Evolutionary conservation across 108 stramenopile genomes (phyloP), one percentile per base, ranked within the genome.

Genomic region (Poteriospumella lacustris): DNA sequence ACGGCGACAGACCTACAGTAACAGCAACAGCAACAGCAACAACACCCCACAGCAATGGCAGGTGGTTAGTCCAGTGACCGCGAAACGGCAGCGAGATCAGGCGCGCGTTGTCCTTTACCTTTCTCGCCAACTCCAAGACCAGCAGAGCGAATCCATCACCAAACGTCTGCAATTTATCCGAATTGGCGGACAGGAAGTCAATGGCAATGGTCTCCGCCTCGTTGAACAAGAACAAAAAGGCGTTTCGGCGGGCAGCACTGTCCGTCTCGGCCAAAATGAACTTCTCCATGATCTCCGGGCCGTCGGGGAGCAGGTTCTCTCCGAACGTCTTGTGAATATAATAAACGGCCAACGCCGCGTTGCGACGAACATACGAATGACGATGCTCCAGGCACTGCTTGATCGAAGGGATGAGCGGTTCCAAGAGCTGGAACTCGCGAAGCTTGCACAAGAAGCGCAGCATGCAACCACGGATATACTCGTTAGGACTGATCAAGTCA

Each of bases 401-500:
- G 84, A 96, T 89, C 59, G 90, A 88, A 39, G 94, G 92, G 47
- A 97, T 91, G 56, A 99, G 90, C 29, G 97, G 97, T 59, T 96
- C 95, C 44, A 99, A 82, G 52, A 99, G 92, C 70, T 99, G 96
- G 69, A 92, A 90, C 81, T 99, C 98, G 60, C 93, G 91, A 67
- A 99, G 85, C 84, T 96, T 97, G 86, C 98, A 97, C 41, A 99
- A 83, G 83, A 99, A 99, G 33, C 97, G 91, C 31, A 99, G 87
- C 91, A 96, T 99, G 79, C 89, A 93, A 76, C 97, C 99, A 2
- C 99, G 92, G 33, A 99, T 92, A 68, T 91, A 99, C 83, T 99
- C 98, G 79, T 99, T 97, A 62, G 98, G 95, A 88, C 97, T 96
- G 79, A 93, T 99, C 69, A 99, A 81, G 87, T 98, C 95, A 77